phyloP scores from a whole-genome alignment of 805 yeast genomes.

The Brettanomyces nanus region DNA sequence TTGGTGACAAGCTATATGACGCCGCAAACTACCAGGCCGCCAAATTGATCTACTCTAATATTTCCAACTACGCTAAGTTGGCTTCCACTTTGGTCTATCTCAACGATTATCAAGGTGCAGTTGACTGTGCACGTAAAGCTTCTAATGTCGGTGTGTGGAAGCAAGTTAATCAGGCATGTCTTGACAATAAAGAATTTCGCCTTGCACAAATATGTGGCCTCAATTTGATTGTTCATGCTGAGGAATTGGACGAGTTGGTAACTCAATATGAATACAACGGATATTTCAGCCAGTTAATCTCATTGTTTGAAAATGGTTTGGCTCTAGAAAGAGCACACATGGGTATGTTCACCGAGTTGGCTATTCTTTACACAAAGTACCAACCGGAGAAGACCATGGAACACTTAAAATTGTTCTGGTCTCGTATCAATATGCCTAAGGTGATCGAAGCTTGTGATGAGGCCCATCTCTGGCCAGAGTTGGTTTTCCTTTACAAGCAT shows the following conservation, averaged over 20 bases:
- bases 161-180: slow-evolving; percentile 94
- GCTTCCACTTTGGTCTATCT: slow-evolving; percentile 94
- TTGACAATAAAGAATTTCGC: slow-evolving; percentile 89
- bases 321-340: slow-evolving; percentile 98
- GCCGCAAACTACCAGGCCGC: slow-evolving; percentile 87
- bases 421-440: slow-evolving; percentile 95
- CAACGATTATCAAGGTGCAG: slow-evolving; percentile 92
- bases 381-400: slow-evolving; percentile 88
- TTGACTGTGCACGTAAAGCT: slow-evolving; percentile 98
- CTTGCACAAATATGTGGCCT: slow-evolving; percentile 98
- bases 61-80: slow-evolving; percentile 90
- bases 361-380: slow-evolving; percentile 84
- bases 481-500: slow-evolving; percentile 93
- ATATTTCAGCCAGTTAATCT: slow-evolving; percentile 82
- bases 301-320: slow-evolving; percentile 90
- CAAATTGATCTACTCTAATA: slow-evolving; percentile 72
- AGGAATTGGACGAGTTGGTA: slow-evolving; percentile 87
- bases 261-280: slow-evolving; percentile 83
- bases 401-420: slow-evolving; percentile 96
- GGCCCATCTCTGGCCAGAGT: slow-evolving; percentile 94
- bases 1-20: slow-evolving; percentile 86
- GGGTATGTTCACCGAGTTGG: slow-evolving; percentile 99
- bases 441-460: slow-evolving; percentile 88
- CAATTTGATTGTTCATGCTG: slow-evolving; percentile 94
- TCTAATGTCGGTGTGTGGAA: slow-evolving; percentile 93